Conservation (phyloP, 345 rosid species). For the Eucalyptus lansdowneana region DNA sequence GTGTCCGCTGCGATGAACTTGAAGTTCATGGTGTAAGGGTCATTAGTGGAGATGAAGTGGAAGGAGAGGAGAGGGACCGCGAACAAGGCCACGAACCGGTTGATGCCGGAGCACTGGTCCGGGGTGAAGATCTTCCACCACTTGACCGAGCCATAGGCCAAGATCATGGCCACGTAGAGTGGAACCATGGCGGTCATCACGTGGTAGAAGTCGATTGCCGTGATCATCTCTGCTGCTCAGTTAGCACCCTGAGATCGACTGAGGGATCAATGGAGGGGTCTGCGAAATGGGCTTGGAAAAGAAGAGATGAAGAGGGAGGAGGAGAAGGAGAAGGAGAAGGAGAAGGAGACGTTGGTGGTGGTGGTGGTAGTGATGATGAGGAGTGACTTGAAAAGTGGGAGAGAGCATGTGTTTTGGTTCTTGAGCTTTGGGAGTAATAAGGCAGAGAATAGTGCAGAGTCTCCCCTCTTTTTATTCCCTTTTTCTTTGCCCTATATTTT, state of each 20-base stretch:
- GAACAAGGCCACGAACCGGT: conserved; percentile 94
- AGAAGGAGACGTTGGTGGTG: background rate
- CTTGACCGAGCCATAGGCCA: conserved; percentile 93
- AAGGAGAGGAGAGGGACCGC: conserved; percentile 97
- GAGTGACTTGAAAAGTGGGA: background rate
- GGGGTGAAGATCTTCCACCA: conserved; percentile 99
- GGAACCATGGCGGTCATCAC: conserved; percentile 99
- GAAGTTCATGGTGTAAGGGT: conserved; percentile 59
- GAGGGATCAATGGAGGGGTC: background rate
- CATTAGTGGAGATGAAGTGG: conserved; percentile 63
- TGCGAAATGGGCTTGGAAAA: background rate
- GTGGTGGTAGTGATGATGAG: conserved; percentile 1
- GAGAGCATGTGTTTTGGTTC: conserved; percentile 28
- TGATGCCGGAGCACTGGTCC: conserved; percentile 95
- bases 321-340: background rate
- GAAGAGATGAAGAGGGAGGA: background rate
- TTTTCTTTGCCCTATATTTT: background rate
- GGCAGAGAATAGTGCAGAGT: conserved; percentile 5
- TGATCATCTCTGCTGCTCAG: conserved; percentile 40
- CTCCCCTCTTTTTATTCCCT: background rate
- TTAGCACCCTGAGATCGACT: background rate
- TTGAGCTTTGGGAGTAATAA: conserved; percentile 11
- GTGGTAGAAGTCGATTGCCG: conserved; percentile 68
- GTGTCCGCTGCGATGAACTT: conserved; percentile 68
- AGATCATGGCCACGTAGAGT: conserved; percentile 91